phyloP scores from a whole-genome alignment of 140 eudicot genomes.

The Eryngium alpinum region DNA sequence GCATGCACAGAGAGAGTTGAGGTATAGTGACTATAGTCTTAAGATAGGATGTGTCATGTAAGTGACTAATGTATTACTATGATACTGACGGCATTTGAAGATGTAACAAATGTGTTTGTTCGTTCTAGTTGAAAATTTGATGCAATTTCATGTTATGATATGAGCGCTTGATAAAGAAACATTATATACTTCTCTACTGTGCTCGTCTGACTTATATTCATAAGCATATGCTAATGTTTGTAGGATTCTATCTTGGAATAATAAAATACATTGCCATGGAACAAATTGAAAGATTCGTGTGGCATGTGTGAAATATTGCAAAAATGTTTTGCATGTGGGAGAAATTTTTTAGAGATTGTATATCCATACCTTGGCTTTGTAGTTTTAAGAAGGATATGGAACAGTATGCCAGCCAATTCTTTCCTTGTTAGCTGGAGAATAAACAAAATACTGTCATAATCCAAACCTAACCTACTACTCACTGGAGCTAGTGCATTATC shows the following conservation, averaged over 20 bases:
- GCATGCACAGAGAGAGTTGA: conserved; percentile 92
- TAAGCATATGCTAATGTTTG: background rate
- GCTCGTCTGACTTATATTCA: background rate
- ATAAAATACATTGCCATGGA: background rate
- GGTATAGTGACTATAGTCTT: conserved; percentile 35
- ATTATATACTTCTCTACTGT: background rate
- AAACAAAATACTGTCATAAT: background rate
- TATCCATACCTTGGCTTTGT: background rate
- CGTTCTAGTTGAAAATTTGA: background rate
- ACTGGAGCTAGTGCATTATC: background rate
- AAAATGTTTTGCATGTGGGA: too few species aligned
- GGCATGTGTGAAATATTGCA: background rate
- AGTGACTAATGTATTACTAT: background rate
- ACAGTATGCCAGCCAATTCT: background rate
- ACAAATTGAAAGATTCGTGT: background rate
- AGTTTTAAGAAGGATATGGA: background rate
- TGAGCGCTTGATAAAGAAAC: background rate
- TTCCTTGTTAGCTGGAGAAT: background rate
- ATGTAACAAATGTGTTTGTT: background rate
- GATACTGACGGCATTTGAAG: background rate
- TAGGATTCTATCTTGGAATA: background rate
- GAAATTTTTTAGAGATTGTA: too few species aligned
- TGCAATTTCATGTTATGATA: background rate
- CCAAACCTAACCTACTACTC: background rate
- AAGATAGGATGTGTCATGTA: background rate